These are phyloP conservation scores for Yamadazyma blattariae DNA, from an alignment of 1,139 yeast species.

Conservation along the genomic window DNA sequence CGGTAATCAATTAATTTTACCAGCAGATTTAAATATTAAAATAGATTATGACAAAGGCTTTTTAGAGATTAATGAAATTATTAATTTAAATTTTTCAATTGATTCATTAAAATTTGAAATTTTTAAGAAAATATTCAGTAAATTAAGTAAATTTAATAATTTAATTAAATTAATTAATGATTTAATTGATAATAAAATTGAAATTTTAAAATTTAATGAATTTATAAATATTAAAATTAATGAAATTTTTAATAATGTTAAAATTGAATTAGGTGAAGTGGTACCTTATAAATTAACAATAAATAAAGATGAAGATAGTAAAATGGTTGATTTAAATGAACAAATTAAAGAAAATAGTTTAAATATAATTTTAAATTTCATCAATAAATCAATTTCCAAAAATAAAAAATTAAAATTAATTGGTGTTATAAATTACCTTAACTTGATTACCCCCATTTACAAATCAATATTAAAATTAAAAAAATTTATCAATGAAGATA, in stretches of 20 bases:
- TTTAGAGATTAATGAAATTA: slow-evolving; percentile 29
- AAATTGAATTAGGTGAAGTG: slow-evolving; percentile 21
- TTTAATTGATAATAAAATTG: slow-evolving; percentile 25
- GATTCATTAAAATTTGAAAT: slow-evolving; percentile 10
- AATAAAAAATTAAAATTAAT: slow-evolving; percentile 19
- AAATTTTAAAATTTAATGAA: slow-evolving; percentile 28
- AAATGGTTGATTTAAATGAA: too few species aligned
- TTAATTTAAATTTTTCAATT: slow-evolving; percentile 22
- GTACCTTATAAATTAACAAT: slow-evolving; percentile 10
- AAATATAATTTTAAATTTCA: slow-evolving; percentile 22
- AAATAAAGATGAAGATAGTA: too few species aligned
- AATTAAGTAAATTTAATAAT: slow-evolving; percentile 30
- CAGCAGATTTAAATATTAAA: slow-evolving; percentile 26
- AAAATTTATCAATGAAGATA: slow-evolving; percentile 9
- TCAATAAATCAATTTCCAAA: slow-evolving; percentile 22
- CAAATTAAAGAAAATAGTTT: slow-evolving; percentile 6
- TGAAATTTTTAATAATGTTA: slow-evolving; percentile 21
- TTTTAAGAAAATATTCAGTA: slow-evolving; percentile 26
- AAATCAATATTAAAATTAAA: slow-evolving; percentile 21
- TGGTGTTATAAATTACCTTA: slow-evolving; percentile 32
- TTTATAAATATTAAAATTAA: slow-evolving; percentile 30
- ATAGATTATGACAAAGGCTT: slow-evolving; percentile 18
- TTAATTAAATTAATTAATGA: slow-evolving; percentile 35
- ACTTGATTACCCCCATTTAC: slow-evolving; percentile 30
- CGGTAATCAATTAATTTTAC: slow-evolving; percentile 20